Evolutionary conservation across 1,139 yeast species (phyloP).

Genomic region (Blastobotrys ciferrii): DNA sequence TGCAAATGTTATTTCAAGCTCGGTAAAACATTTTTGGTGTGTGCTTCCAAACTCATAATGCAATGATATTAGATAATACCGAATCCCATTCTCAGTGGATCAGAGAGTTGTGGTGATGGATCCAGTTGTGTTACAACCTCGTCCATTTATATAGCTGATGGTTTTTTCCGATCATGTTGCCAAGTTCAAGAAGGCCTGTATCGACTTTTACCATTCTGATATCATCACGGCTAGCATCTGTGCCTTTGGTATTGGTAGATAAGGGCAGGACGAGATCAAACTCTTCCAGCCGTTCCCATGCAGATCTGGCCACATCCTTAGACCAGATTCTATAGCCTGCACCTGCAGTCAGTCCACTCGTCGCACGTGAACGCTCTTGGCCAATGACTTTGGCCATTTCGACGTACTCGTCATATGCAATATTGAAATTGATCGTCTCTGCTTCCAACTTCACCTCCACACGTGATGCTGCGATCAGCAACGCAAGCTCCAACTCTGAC

Average conservation of each 20-base stretch:
- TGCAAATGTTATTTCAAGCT: too few species aligned
- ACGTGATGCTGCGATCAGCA: conserved; percentile 73
- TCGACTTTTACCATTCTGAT: conserved; percentile 37
- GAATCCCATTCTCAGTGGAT: too few species aligned
- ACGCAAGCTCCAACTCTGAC: conserved; percentile 65
- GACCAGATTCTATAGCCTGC: conserved; percentile 36
- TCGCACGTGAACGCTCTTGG: conserved; percentile 40
- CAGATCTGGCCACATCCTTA: conserved; percentile 34
- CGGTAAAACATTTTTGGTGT: too few species aligned
- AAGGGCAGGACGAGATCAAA: conserved; percentile 33
- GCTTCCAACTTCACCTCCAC: conserved; percentile 59
- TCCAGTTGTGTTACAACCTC: conserved; percentile 20
- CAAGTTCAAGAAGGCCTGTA: conserved; percentile 35
- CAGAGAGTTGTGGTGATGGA: neutral
- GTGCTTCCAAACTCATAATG: too few species aligned
- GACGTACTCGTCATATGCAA: conserved; percentile 76
- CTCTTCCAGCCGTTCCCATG: conserved; percentile 39
- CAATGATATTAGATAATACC: too few species aligned
- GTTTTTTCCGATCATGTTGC: conserved; percentile 31
- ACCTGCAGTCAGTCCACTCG: conserved; percentile 18
- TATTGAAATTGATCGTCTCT: conserved; percentile 59
- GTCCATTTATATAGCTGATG: conserved; percentile 37
- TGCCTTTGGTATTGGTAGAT: conserved; percentile 16
- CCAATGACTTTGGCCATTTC: conserved; percentile 51
- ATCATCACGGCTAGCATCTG: conserved; percentile 30